phyloP scores from a whole-genome alignment of 2,329 filamentous ascomycete species.

The Acephala macrosclerotiorum region DNA sequence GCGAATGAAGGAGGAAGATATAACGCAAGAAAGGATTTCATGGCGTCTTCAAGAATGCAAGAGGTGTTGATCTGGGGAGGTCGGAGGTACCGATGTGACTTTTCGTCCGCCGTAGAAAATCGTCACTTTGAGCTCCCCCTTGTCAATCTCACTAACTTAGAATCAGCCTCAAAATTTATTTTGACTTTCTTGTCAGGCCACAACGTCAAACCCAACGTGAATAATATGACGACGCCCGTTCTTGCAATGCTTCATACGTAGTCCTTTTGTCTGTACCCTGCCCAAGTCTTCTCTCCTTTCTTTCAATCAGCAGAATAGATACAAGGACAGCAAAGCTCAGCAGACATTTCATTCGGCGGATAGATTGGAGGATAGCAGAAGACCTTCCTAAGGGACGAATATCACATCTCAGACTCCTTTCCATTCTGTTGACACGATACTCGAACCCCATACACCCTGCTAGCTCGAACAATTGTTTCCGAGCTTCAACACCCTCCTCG shows the following conservation, averaged over 20 bases:
- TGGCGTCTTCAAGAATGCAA: too few species aligned
- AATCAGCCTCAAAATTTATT: slow-evolving; percentile 8
- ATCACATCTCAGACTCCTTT: neutral
- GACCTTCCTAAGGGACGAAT: neutral
- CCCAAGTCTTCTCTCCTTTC: neutral
- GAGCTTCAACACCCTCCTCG: neutral
- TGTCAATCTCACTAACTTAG: neutral
- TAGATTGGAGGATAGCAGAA: neutral
- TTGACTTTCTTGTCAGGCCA: slow-evolving; percentile 3
- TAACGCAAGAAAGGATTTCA: too few species aligned
- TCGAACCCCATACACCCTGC: neutral
- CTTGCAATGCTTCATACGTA: neutral
- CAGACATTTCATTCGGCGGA: neutral
- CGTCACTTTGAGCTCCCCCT: neutral
- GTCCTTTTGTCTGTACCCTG: neutral
- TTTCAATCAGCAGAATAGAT: neutral
- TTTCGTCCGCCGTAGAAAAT: slow-evolving; percentile 1
- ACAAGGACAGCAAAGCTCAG: neutral
- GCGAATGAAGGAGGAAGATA: too few species aligned
- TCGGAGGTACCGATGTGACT: neutral
- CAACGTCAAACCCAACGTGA: neutral
- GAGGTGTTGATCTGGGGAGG: neutral
- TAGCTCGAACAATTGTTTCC: neutral
- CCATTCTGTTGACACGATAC: neutral
- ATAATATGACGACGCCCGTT: neutral